Conservation (phyloP, 306 rosid genomes). For the Pyrus pyrifolia region DNA sequence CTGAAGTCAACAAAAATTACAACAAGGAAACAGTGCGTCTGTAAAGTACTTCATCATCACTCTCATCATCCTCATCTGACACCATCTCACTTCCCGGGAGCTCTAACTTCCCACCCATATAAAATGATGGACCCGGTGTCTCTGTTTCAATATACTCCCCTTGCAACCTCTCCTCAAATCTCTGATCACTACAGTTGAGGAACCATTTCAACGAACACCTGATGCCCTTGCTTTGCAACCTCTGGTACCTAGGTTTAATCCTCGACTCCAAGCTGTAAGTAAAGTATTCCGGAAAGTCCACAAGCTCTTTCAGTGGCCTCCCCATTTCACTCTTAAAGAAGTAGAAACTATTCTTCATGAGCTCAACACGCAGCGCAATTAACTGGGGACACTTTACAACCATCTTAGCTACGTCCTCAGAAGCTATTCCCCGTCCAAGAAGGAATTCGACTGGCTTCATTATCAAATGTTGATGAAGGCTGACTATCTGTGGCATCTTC, state of each 20-base stretch:
- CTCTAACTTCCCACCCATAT: conserved; percentile 82
- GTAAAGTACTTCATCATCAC: conserved; percentile 66
- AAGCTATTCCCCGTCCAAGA: conserved; percentile 47
- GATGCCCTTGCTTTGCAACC: conserved; percentile 68
- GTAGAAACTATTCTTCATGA: conserved; percentile 80
- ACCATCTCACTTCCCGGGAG: conserved; percentile 57
- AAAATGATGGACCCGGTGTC: conserved; percentile 61
- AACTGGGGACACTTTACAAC: conserved; percentile 73
- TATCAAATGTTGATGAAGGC: conserved; percentile 76
- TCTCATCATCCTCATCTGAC: conserved; percentile 80
- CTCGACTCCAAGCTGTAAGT: conserved; percentile 92
- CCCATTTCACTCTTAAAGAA: conserved; percentile 88
- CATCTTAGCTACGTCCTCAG: conserved; percentile 67
- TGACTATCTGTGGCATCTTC: conserved; percentile 90
- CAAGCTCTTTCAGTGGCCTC: conserved; percentile 70
- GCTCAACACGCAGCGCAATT: conserved; percentile 53
- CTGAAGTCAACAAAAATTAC: background rate
- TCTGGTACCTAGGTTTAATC: conserved; percentile 75
- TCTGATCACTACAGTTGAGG: conserved; percentile 83
- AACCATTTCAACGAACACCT: conserved; percentile 76
- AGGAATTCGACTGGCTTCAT: conserved; percentile 79
- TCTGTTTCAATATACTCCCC: conserved; percentile 78
- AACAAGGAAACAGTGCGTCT: conserved; percentile 70
- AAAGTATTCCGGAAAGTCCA: conserved; percentile 81
- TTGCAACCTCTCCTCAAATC: conserved; percentile 91